These are phyloP conservation scores for Trypanosoma lewisi DNA, from an alignment of 208 protist species.

Conservation along the genomic window DNA sequence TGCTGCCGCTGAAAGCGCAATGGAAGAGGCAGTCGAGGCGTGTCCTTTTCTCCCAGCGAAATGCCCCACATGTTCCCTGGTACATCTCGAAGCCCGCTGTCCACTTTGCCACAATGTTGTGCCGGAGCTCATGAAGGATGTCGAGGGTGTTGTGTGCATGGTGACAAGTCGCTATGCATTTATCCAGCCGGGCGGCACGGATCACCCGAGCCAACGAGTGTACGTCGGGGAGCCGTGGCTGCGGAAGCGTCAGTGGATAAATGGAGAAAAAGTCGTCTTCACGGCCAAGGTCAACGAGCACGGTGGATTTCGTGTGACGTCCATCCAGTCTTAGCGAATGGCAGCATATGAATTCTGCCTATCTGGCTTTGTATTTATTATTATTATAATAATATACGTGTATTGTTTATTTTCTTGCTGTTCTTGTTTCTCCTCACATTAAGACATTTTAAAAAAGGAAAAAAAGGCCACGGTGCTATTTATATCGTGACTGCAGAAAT, in stretches of 20 bases:
- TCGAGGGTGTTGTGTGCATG: slow-evolving; percentile 51
- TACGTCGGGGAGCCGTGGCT: slow-evolving; percentile 33
- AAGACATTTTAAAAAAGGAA: background rate
- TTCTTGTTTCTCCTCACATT: slow-evolving; percentile 5
- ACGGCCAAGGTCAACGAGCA: slow-evolving; percentile 17
- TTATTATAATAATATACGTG: background rate
- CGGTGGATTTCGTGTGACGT: slow-evolving; percentile 26
- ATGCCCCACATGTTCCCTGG: slow-evolving; percentile 55
- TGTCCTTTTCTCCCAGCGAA: slow-evolving; percentile 66
- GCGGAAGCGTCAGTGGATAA: slow-evolving; percentile 15
- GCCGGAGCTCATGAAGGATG: slow-evolving; percentile 33
- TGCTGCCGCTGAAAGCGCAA: slow-evolving; percentile 10
- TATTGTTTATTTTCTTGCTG: slow-evolving; percentile 6
- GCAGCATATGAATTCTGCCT: too few relatives aligned
- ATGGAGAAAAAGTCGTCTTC: slow-evolving; percentile 33
- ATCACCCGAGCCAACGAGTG: slow-evolving; percentile 42
- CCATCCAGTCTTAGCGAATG: slow-evolving; percentile 15
- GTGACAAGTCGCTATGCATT: slow-evolving; percentile 52
- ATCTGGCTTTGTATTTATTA: too few relatives aligned
- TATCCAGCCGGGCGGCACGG: slow-evolving; percentile 57
- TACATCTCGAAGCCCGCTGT: slow-evolving; percentile 75
- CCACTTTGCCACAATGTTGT: slow-evolving; percentile 59
- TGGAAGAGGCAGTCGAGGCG: slow-evolving; percentile 12
- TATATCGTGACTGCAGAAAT: too few relatives aligned
- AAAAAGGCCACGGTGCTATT: background rate